These are phyloP conservation scores for Geotrichum ghanense DNA, from an alignment of 805 yeast genomes.

Conservation along the genomic window DNA sequence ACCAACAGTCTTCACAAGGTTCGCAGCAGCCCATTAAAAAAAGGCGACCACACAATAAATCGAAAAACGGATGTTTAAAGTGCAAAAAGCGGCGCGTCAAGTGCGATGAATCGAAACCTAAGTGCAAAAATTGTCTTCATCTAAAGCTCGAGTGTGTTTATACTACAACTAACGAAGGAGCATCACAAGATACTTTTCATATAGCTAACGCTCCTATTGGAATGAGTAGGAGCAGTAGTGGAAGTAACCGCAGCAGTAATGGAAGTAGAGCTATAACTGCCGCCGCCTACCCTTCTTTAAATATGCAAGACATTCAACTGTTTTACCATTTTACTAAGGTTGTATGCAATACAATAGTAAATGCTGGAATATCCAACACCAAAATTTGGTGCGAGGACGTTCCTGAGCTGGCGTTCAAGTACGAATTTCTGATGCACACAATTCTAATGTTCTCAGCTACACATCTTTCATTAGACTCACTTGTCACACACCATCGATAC, in stretches of 20 bases:
- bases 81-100: conserved; percentile 86
- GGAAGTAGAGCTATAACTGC: conserved; percentile 2
- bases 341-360: conserved; percentile 80
- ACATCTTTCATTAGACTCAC: conserved; percentile 43
- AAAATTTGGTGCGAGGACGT: conserved; percentile 82
- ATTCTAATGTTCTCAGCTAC: conserved; percentile 87
- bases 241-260: neutral
- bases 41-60: conserved; percentile 80
- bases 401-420: conserved; percentile 76
- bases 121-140: conserved; percentile 67
- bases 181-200: neutral
- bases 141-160: conserved; percentile 64
- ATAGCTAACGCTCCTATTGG: neutral
- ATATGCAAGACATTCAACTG: conserved; percentile 65
- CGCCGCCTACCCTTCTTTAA: conserved; percentile 30
- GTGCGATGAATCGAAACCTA: conserved; percentile 80
- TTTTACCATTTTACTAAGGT: conserved; percentile 81
- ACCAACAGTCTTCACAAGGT: no score
- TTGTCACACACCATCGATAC: conserved; percentile 52
- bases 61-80: conserved; percentile 79
- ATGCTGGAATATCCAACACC: conserved; percentile 79
- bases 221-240: no score
- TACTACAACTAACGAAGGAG: conserved; percentile 27
- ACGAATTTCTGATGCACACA: conserved; percentile 88
- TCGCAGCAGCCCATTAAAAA: conserved; percentile 32